phyloP scores from a whole-genome alignment of 129 eudicot species.

The Saussurea involucrata region DNA sequence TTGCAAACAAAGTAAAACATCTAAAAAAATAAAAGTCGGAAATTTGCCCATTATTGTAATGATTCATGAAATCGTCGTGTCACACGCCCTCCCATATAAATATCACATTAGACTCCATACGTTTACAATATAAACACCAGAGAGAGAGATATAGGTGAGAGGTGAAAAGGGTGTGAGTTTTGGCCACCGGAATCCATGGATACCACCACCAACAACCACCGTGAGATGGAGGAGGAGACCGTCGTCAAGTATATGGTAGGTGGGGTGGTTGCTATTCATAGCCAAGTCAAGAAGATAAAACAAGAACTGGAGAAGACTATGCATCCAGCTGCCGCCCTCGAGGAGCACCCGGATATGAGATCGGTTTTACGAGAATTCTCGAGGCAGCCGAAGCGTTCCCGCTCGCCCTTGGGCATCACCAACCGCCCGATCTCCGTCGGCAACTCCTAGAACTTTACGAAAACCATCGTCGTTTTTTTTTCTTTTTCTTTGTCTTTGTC shows the following conservation, averaged over 20 bases:
- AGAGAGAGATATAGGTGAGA: slow-evolving; percentile 13
- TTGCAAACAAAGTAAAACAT: slow-evolving; percentile 5
- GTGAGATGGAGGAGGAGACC: slow-evolving; percentile 5
- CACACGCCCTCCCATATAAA: slow-evolving; percentile 24
- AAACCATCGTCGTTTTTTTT: neutral
- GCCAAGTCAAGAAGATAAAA: slow-evolving; percentile 54
- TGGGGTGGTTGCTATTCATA: slow-evolving; percentile 47
- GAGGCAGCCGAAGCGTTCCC: slow-evolving; percentile 43
- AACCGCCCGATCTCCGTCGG: slow-evolving; percentile 46
- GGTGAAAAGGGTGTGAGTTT: slow-evolving; percentile 22
- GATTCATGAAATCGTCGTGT: slow-evolving; percentile 23
- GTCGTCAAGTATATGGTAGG: slow-evolving; percentile 19
- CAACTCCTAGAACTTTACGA: slow-evolving; percentile 13
- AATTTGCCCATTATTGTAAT: slow-evolving; percentile 20
- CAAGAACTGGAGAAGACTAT: slow-evolving; percentile 61
- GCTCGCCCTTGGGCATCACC: slow-evolving; percentile 60
- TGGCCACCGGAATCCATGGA: slow-evolving; percentile 17
- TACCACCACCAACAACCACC: slow-evolving; percentile 21
- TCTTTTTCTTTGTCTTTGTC: neutral
- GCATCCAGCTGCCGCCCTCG: slow-evolving; percentile 23
- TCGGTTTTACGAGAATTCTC: slow-evolving; percentile 33
- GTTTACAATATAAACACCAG: slow-evolving; percentile 1
- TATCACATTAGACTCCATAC: neutral
- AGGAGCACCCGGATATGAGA: slow-evolving; percentile 33
- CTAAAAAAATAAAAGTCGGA: neutral